Conservation (phyloP, 495 filamentous ascomycete genomes). For the Aspergillus panamensis region DNA sequence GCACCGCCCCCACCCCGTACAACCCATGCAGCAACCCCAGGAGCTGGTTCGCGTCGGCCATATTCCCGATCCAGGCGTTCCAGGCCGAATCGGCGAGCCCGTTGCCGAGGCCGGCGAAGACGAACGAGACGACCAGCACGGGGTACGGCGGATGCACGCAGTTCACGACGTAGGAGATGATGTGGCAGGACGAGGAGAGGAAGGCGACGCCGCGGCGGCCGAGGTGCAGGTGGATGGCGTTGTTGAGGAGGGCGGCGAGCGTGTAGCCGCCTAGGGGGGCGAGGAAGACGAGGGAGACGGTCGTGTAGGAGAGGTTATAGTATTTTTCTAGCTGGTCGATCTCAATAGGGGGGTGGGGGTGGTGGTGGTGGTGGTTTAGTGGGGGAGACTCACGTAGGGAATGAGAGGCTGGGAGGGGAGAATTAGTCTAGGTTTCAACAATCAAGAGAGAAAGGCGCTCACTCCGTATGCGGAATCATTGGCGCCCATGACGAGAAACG, state of each 20-base stretch:
- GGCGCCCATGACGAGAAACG: slow-evolving; percentile 73
- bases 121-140: slow-evolving; percentile 54
- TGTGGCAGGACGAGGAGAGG: slow-evolving; percentile 59
- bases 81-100: slow-evolving; percentile 60
- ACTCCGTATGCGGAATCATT: slow-evolving; percentile 82
- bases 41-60: slow-evolving; percentile 60
- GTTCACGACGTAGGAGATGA: slow-evolving; percentile 61
- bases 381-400: slow-evolving; percentile 45
- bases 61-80: slow-evolving; percentile 63
- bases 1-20: slow-evolving; percentile 55
- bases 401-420: slow-evolving; percentile 53
- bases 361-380: background rate
- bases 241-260: slow-evolving; percentile 54
- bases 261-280: slow-evolving; percentile 60
- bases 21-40: slow-evolving; percentile 56
- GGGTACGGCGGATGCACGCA: slow-evolving; percentile 58
- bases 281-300: slow-evolving; percentile 63
- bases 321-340: slow-evolving; percentile 51
- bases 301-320: slow-evolving; percentile 54
- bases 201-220: slow-evolving; percentile 75
- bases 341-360: background rate
- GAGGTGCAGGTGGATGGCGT: slow-evolving; percentile 52
- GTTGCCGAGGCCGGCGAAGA: slow-evolving; percentile 61
- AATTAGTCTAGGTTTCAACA: background rate
- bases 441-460: slow-evolving; percentile 30